These are phyloP conservation scores for Xanthoparmelia taractica DNA, from an alignment of 495 filamentous ascomycete genomes.

Conservation along the genomic window DNA sequence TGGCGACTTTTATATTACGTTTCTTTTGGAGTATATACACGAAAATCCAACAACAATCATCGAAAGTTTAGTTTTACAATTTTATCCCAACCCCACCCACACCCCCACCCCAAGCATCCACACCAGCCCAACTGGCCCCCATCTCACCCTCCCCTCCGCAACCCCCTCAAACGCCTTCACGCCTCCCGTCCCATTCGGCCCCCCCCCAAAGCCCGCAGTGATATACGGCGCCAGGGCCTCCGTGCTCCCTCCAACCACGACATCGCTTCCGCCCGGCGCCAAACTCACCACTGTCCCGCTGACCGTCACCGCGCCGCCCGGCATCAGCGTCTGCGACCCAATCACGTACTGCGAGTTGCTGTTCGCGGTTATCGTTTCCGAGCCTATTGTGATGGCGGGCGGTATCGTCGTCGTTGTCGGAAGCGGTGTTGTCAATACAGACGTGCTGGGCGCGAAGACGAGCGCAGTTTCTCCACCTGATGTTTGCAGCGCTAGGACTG, in stretches of 20 bases:
- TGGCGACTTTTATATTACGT: too few species aligned
- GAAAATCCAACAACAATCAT: background rate
- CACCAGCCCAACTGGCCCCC: background rate
- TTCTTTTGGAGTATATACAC: background rate
- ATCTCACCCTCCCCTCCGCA: background rate
- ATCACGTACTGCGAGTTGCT: background rate
- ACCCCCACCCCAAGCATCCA: background rate
- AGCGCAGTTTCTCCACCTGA: background rate
- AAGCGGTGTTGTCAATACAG: background rate
- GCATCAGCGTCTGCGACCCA: constrained; percentile 3
- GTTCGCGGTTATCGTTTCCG: background rate
- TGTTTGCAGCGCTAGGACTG: background rate
- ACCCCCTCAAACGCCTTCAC: background rate
- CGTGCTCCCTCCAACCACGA: constrained; percentile 15
- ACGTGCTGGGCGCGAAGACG: background rate
- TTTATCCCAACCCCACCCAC: background rate
- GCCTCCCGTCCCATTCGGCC: background rate
- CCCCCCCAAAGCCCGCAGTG: constrained; percentile 5
- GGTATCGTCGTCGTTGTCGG: background rate
- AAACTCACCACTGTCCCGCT: constrained; percentile 9
- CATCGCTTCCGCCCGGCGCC: background rate
- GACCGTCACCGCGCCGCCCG: constrained; percentile 10
- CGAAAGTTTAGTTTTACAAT: too few species aligned
- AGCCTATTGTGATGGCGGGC: background rate
- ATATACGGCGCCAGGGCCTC: constrained; percentile 10